Evolutionary conservation across 805 yeast genomes (phyloP).

Genomic region (Myxozyma geophila): DNA sequence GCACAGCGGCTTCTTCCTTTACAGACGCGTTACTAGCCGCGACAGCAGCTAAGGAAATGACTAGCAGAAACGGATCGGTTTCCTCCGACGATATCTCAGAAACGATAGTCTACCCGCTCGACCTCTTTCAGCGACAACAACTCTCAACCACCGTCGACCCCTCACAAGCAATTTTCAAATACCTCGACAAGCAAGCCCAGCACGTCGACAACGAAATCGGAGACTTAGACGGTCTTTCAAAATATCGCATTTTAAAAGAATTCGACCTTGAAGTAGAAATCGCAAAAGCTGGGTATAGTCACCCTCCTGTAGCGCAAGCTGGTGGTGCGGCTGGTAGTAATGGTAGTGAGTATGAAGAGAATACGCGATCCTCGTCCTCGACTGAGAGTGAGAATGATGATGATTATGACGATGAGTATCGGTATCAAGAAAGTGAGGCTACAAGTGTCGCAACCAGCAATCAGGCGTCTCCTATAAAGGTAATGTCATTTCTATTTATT

Average conservation of each 20-base stretch:
- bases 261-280: conserved; percentile 23
- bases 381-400: neutral
- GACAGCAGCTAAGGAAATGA: neutral
- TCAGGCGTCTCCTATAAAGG: neutral
- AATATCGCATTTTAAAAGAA: conserved; percentile 6
- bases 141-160: neutral
- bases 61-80: neutral
- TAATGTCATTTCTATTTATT: neutral
- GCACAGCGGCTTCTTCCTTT: too few relatives aligned
- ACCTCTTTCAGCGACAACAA: neutral
- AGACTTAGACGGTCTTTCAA: neutral
- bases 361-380: neutral
- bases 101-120: neutral
- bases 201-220: conserved; percentile 2
- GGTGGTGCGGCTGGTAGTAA: neutral
- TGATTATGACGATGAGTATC: neutral
- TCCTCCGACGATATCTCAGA: conserved; percentile 1
- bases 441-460: neutral
- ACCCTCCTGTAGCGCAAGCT: conserved; percentile 8
- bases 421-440: neutral
- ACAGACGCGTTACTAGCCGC: neutral
- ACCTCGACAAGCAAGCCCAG: neutral
- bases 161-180: neutral
- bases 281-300: conserved; percentile 13
- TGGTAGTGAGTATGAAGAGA: neutral